Percentiles rank a stretch among this genome's conserved stretches.
Evolutionary conservation across 257 asterid genomes (phyloP).

Genomic region (Nicotiana benthamiana): DNA sequence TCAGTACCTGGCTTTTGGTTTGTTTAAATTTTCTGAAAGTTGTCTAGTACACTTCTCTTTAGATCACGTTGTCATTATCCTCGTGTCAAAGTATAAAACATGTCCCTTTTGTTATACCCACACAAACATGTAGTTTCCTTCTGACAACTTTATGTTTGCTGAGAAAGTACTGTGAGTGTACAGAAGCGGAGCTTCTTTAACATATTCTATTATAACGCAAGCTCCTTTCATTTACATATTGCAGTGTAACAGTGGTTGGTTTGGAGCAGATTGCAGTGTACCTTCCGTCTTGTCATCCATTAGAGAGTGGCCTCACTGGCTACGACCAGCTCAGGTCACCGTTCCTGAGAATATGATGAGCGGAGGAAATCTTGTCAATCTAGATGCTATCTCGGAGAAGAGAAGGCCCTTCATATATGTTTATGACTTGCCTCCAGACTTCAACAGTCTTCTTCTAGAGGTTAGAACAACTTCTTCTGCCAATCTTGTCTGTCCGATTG

Average conservation of each 20-base stretch:
- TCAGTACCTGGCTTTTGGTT: not conserved
- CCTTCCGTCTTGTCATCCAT: slow-evolving; percentile 75
- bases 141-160: not conserved
- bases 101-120: not conserved
- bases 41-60: not conserved
- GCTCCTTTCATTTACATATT: slow-evolving; percentile 9
- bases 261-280: slow-evolving; percentile 83
- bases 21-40: not conserved
- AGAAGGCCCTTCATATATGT: slow-evolving; percentile 84
- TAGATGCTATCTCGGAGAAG: slow-evolving; percentile 60
- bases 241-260: slow-evolving; percentile 90
- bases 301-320: slow-evolving; percentile 82
- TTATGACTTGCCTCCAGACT: slow-evolving; percentile 84
- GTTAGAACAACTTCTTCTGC: slow-evolving; percentile 21
- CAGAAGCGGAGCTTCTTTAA: not conserved
- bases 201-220: not conserved
- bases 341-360: slow-evolving; percentile 39
- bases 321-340: slow-evolving; percentile 61
- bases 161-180: not conserved
- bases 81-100: not conserved
- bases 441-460: slow-evolving; percentile 87
- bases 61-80: not conserved
- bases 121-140: not conserved
- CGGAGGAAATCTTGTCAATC: slow-evolving; percentile 31
- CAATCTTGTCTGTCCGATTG: not conserved